phyloP scores from a whole-genome alignment of 192 early-diverging fungal genomes.

The Pilobolus umbonatus region DNA sequence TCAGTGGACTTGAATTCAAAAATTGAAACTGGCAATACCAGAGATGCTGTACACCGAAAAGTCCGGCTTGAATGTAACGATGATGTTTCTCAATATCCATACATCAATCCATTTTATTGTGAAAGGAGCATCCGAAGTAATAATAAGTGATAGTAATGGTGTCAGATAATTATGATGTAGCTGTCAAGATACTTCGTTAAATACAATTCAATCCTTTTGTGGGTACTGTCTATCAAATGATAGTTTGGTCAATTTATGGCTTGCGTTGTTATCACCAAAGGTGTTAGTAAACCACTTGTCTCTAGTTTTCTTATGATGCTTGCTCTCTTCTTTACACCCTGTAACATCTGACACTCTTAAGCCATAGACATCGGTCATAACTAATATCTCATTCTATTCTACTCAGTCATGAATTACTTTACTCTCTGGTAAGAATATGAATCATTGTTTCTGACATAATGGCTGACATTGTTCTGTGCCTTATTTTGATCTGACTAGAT shows the following conservation, averaged over 20 bases:
- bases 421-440: background rate
- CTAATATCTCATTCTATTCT: background rate
- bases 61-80: no score
- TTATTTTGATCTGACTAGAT: slow-evolving; percentile 10
- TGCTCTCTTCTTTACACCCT: no score
- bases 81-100: no score
- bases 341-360: slow-evolving; percentile 1
- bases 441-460: slow-evolving; percentile 1
- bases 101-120: no score
- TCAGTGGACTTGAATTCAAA: no score
- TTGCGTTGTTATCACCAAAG: background rate
- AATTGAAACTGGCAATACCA: no score
- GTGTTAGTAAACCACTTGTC: background rate
- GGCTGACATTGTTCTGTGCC: background rate
- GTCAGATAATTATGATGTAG: slow-evolving; percentile 4
- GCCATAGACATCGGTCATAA: background rate
- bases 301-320: background rate
- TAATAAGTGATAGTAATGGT: background rate
- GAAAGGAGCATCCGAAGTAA: no score
- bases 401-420: background rate
- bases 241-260: background rate
- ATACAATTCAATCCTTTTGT: slow-evolving; percentile 1
- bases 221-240: slow-evolving; percentile 3
- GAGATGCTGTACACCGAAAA: no score
- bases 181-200: slow-evolving; percentile 3